Conservation (phyloP, 2,329 filamentous ascomycete genomes). For the Fusarium nematophilum region DNA sequence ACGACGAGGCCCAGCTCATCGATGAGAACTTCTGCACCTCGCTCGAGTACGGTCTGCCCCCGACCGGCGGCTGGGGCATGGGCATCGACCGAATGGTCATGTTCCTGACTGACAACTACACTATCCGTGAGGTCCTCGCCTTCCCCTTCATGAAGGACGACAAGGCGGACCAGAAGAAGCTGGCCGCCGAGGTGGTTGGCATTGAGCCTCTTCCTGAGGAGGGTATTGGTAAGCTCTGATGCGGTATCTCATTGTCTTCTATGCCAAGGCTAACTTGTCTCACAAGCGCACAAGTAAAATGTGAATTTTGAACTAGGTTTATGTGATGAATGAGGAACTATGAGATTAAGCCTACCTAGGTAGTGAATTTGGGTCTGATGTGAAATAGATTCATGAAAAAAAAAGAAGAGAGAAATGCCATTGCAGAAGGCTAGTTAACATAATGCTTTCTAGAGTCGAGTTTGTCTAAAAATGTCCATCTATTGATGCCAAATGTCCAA, state of each 20-base stretch:
- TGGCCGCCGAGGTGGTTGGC: constrained; percentile 46
- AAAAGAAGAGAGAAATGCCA: constrained; percentile 22
- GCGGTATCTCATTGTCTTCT: background rate
- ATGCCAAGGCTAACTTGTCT: constrained; percentile 14
- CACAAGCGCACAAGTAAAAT: constrained; percentile 42
- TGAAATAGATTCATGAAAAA: constrained; percentile 18
- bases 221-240: constrained; percentile 41
- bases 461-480: constrained; percentile 24
- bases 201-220: constrained; percentile 44
- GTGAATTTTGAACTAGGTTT: constrained; percentile 1
- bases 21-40: constrained; percentile 95
- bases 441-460: constrained; percentile 32
- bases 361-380: constrained; percentile 11
- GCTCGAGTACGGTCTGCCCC: constrained; percentile 90
- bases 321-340: constrained; percentile 18
- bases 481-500: background rate
- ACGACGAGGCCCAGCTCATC: constrained; percentile 95
- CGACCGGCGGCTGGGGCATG: constrained; percentile 96
- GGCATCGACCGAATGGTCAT: constrained; percentile 94
- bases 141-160: constrained; percentile 98
- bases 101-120: constrained; percentile 94
- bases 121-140: constrained; percentile 93
- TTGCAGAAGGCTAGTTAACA: constrained; percentile 20
- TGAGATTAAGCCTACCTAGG: constrained; percentile 42
- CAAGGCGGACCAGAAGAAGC: constrained; percentile 63